Conservation (phyloP, 1,139 yeast genomes). For the Kazachstania sp. region DNA sequence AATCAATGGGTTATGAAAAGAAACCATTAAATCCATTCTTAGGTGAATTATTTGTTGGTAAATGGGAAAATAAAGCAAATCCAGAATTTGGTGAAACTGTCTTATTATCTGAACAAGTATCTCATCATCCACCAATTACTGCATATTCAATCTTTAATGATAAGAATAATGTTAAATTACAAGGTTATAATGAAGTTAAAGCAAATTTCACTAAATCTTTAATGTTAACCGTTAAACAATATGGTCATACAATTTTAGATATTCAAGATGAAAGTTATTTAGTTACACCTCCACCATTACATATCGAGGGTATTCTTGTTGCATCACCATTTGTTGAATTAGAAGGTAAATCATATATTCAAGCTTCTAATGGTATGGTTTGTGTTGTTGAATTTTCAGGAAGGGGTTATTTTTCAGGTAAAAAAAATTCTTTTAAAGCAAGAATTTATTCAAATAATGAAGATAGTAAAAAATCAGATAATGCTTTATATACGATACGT, state of each 20-base stretch:
- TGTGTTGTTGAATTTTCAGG: conserved; percentile 78
- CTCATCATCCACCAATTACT: conserved; percentile 94
- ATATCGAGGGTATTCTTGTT: conserved; percentile 83
- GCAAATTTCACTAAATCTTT: conserved; percentile 67
- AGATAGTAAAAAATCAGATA: conserved; percentile 42
- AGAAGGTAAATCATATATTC: conserved; percentile 78
- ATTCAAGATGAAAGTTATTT: conserved; percentile 62
- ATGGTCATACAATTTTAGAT: conserved; percentile 75
- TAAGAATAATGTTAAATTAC: conserved; percentile 55
- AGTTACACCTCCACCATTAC: conserved; percentile 84
- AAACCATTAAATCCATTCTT: conserved; percentile 92
- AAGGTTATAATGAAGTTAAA: conserved; percentile 85
- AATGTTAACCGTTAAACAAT: conserved; percentile 71
- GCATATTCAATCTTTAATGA: conserved; percentile 76
- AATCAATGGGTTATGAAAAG: conserved; percentile 85
- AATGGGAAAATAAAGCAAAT: conserved; percentile 53
- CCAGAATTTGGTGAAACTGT: conserved; percentile 59
- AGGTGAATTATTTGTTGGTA: conserved; percentile 87
- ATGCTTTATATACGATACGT: conserved; percentile 63
- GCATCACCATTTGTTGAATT: conserved; percentile 88
- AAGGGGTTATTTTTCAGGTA: conserved; percentile 93
- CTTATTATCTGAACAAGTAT: conserved; percentile 80
- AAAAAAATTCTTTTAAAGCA: conserved; percentile 86
- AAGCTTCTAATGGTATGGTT: conserved; percentile 68
- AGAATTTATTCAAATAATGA: conserved; percentile 53